Percentiles rank a stretch among this genome's conserved stretches.
Conservation (phyloP, 352 stramenopile species). For the Peronospora farinosa region DNA sequence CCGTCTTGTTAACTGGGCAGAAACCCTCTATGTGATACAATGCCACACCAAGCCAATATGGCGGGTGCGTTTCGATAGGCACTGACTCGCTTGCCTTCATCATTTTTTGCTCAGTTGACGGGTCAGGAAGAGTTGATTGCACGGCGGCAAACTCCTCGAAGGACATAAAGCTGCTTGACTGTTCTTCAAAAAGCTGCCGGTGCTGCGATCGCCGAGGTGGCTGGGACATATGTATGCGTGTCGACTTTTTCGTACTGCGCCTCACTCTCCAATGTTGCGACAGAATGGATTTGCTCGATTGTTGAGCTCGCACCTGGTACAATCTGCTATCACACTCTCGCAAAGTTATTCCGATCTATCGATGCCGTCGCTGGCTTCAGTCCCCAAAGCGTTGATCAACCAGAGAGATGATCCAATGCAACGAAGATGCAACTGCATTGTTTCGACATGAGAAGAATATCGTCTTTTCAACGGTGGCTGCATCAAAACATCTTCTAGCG, state of each 20-base stretch:
- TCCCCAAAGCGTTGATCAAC: conserved; percentile 20
- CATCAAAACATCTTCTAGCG: conserved; percentile 2
- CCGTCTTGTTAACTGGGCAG: conserved; percentile 13
- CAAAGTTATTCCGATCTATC: not conserved
- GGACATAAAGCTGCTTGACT: not conserved
- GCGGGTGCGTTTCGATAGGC: not conserved
- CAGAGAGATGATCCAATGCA: conserved; percentile 7
- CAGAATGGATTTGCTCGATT: conserved; percentile 11
- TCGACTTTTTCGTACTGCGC: conserved; percentile 12
- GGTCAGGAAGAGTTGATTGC: conserved; percentile 16
- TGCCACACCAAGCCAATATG: not conserved
- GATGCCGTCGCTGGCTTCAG: conserved; percentile 6
- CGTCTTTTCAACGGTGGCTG: conserved; percentile 15
- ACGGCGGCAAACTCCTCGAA: conserved; percentile 19
- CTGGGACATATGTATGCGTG: conserved; percentile 11
- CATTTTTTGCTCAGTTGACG: conserved; percentile 12
- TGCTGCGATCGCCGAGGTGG: too few species aligned
- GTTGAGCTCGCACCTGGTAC: not conserved
- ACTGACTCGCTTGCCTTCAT: conserved; percentile 1
- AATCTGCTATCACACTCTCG: too few species aligned
- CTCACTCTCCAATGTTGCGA: not conserved
- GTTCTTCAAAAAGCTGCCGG: too few species aligned
- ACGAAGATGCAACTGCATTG: conserved; percentile 13
- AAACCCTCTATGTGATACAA: too few species aligned
- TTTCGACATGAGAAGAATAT: conserved; percentile 13